Evolutionary conservation across 257 asterid genomes (phyloP), one percentile per base, ranked within the genome.

Genomic region (Datura wrightii): DNA sequence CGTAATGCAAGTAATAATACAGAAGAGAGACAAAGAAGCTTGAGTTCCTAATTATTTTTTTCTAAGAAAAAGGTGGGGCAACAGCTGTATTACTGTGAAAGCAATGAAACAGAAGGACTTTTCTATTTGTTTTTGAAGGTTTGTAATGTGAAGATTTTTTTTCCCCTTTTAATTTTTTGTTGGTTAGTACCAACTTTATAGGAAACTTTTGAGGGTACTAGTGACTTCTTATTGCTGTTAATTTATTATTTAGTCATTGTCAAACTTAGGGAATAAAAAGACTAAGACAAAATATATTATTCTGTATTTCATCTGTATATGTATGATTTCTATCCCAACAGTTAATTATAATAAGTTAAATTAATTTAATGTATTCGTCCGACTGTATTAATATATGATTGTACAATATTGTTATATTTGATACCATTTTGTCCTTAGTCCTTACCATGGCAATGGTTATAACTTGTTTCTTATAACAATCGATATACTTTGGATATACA

Each of bases 11-110:
- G 37, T 62, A 24, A 24, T 9, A 24, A 8, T 24, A 24, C 10
- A 55, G 16, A 39, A 58, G 50, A 50, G 59, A 71, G 86, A 39
- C 66, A 19, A 55, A 44, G 44, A 58, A 70, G 24, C 41, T 70
- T 53, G 37, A 11, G 6, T 62, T 4, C 59, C 36, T 72, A 76
- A 83, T 56, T 79, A 44, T 67, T 76, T 48, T 44, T 50, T 34
- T 4, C 52, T 0, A 59, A 15, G 71, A 37, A 41, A 80, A 84
- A 86, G 85, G 83, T 69, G 89, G 70, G 86, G 86, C 79, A 58
- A 83, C 36, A 65, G 72, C 72, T 65, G 72, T 65, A 65, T 34
- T 31, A 65, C 44, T 65, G 72, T 34, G 44, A 34, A 65, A 65
- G 72, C 72, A 65, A 34, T 65, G 72, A 65, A 65, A 65, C 72